Conservation (phyloP, 371 early-diverging fungal genomes). For the Mortierella sp. region DNA sequence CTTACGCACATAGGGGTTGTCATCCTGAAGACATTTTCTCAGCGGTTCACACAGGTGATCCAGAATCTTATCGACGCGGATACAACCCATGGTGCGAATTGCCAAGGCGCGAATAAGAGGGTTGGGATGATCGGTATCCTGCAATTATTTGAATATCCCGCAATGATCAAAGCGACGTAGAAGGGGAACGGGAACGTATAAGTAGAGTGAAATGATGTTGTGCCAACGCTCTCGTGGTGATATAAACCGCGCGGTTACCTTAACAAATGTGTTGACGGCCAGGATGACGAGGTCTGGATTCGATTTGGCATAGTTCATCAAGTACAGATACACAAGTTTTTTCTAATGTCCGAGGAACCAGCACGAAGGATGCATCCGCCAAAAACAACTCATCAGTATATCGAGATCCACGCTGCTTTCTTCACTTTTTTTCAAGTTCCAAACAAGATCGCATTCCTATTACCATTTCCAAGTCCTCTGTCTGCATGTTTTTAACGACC, state of each 20-base stretch:
- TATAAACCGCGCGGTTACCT: slow-evolving; percentile 58
- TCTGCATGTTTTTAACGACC: slow-evolving; percentile 99
- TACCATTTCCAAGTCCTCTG: slow-evolving; percentile 97
- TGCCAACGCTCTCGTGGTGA: no score
- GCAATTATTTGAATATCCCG: neutral
- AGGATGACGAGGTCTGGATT: slow-evolving; percentile 92
- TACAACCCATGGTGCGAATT: slow-evolving; percentile 92
- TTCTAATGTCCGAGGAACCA: slow-evolving; percentile 73
- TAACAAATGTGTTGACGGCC: slow-evolving; percentile 81
- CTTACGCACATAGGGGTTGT: slow-evolving; percentile 81
- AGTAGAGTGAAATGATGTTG: no score
- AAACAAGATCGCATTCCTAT: no score
- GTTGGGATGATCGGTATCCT: slow-evolving; percentile 96
- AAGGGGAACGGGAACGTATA: neutral
- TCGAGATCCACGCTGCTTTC: no score
- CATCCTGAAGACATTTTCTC: slow-evolving; percentile 83
- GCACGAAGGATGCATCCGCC: slow-evolving; percentile 80
- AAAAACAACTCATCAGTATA: no score
- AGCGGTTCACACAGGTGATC: slow-evolving; percentile 91
- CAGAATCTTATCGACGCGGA: slow-evolving; percentile 81
- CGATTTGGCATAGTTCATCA: slow-evolving; percentile 85
- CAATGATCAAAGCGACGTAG: neutral
- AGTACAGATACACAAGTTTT: slow-evolving; percentile 92
- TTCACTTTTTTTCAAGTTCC: no score
- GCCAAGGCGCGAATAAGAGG: slow-evolving; percentile 96